Conservation (phyloP, 441 rosid genomes). For the Pelargonium fulgidum region DNA sequence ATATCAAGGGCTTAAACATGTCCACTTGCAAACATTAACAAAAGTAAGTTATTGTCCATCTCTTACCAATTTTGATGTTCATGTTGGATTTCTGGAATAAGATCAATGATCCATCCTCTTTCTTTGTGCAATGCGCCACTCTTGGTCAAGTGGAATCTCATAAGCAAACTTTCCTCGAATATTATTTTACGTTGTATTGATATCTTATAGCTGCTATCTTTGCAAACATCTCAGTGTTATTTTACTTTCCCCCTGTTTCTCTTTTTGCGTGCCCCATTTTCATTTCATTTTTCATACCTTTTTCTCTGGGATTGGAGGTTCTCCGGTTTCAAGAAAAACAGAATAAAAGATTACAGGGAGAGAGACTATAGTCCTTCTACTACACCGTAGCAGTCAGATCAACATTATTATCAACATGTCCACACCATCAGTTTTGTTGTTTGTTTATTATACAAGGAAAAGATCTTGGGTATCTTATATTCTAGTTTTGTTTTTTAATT, state of each 20-base stretch:
- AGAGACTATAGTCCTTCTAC: neutral
- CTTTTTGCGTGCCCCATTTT: neutral
- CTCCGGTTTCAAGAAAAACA: neutral
- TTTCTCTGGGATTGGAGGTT: neutral
- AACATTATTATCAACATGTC: neutral
- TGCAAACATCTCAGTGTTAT: neutral
- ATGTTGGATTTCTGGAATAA: no score
- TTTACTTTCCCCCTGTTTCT: neutral
- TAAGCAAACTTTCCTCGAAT: neutral
- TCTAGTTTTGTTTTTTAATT: neutral
- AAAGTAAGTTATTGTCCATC: constrained; percentile 40
- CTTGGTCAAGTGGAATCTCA: neutral
- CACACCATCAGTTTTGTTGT: neutral
- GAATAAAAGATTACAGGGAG: neutral
- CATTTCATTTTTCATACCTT: neutral
- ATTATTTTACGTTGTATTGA: no score
- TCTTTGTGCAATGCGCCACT: neutral
- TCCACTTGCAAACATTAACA: constrained; percentile 77
- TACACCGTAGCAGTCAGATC: neutral
- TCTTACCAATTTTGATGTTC: no score
- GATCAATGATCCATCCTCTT: constrained; percentile 1
- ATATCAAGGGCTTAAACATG: constrained; percentile 79
- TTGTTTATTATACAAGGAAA: neutral
- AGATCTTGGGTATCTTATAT: constrained; percentile 1
- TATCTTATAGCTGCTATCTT: no score